Percentiles rank a stretch among this genome's conserved stretches.
Conservation (phyloP, 2,329 filamentous ascomycete genomes). For the Phialophora verrucosa region DNA sequence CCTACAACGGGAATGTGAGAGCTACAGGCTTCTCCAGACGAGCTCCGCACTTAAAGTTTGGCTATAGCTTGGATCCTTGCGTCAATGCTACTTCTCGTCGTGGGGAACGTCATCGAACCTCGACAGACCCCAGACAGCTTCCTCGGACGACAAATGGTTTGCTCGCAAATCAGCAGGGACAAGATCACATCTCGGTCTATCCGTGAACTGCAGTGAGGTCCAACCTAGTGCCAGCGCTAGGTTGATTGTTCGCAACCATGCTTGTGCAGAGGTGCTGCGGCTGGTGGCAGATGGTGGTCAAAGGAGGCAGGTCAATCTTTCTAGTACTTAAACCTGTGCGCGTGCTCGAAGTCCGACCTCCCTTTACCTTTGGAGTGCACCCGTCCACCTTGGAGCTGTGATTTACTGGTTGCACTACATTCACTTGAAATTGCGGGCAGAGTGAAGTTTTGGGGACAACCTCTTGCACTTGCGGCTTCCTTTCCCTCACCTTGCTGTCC, state of each 20-base stretch:
- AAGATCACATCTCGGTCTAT: slow-evolving; percentile 16
- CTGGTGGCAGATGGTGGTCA: slow-evolving; percentile 4
- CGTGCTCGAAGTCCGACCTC: slow-evolving; percentile 4
- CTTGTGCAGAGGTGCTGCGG: slow-evolving; percentile 7
- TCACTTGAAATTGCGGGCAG: background rate
- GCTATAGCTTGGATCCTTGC: slow-evolving; percentile 20
- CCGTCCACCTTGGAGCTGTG: slow-evolving; percentile 5
- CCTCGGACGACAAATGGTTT: slow-evolving; percentile 20
- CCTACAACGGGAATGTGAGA: slow-evolving; percentile 6
- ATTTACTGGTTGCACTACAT: slow-evolving; percentile 8
- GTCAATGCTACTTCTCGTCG: slow-evolving; percentile 28
- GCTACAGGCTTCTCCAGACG: slow-evolving; percentile 14
- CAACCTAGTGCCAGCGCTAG: slow-evolving; percentile 28
- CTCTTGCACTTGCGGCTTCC: background rate
- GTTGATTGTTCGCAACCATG: slow-evolving; percentile 12
- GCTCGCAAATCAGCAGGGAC: background rate
- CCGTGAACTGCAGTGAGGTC: slow-evolving; percentile 6
- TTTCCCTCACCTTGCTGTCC: background rate
- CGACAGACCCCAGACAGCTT: slow-evolving; percentile 5
- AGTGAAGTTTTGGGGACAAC: background rate
- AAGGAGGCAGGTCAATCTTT: slow-evolving; percentile 1
- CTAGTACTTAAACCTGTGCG: slow-evolving; percentile 21
- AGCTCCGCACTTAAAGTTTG: slow-evolving; percentile 11
- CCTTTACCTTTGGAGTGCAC: slow-evolving; percentile 1
- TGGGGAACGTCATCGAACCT: slow-evolving; percentile 29